A percentile compares a stretch with the other conserved stretches of the same genome.
phyloP scores from a whole-genome alignment of 371 early-diverging fungal species.

The Mortierella sp. region DNA sequence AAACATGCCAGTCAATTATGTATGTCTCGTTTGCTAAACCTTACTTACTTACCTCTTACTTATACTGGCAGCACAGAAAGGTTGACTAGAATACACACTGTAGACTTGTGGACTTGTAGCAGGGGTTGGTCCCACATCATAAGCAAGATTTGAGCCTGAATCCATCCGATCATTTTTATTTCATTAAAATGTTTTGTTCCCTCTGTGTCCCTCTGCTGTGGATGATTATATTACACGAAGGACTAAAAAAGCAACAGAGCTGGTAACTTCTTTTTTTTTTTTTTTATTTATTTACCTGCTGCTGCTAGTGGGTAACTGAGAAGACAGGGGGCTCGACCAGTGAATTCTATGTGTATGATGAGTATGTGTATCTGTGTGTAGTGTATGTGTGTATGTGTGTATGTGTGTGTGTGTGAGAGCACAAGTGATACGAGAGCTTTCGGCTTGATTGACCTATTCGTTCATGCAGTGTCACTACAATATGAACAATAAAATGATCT shows the following conservation, averaged over 20 bases:
- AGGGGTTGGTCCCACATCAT: too few species aligned
- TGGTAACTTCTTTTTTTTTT: too few species aligned
- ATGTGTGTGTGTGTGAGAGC: too few species aligned
- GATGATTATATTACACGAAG: neutral
- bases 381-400: too few species aligned
- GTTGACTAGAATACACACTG: neutral
- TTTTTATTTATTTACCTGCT: neutral
- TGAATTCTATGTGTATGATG: neutral
- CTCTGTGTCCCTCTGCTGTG: neutral
- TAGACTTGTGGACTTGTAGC: too few species aligned
- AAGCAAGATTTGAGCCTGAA: constrained; percentile 11
- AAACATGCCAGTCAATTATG: too few species aligned
- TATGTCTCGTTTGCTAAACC: neutral
- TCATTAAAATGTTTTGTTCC: neutral
- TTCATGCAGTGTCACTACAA: neutral
- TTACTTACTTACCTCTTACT: neutral
- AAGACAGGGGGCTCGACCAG: neutral
- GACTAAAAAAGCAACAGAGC: neutral
- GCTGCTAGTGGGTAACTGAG: neutral
- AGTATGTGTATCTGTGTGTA: neutral
- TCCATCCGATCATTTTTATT: constrained; percentile 9
- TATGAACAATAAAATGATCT: constrained; percentile 9
- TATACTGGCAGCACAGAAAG: neutral
- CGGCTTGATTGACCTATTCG: too few species aligned
- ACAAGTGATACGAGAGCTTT: too few species aligned